Evolutionary conservation across 495 filamentous ascomycete genomes (phyloP).

Genomic region (Penicillium atrosanguineum): DNA sequence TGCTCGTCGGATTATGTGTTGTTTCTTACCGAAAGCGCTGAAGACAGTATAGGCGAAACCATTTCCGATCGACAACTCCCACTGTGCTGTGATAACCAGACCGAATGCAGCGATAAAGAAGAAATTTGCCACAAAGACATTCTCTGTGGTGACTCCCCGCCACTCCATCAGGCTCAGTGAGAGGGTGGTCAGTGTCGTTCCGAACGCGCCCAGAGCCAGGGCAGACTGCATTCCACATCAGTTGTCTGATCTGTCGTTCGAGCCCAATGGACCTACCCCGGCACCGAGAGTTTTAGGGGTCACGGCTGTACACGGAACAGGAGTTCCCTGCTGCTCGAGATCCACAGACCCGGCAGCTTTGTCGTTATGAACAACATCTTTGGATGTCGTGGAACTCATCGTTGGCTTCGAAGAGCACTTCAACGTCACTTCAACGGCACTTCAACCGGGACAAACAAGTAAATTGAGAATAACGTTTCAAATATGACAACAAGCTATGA

Average conservation of each 20-base stretch:
- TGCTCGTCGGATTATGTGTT: not conserved
- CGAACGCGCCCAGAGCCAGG: constrained; percentile 49
- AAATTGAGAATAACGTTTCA: not conserved
- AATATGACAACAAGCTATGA: not conserved
- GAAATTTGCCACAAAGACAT: constrained; percentile 51
- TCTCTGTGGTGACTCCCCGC: constrained; percentile 42
- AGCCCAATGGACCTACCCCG: constrained; percentile 19
- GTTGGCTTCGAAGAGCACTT: not conserved
- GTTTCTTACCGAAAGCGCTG: constrained; percentile 38
- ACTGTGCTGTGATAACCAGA: constrained; percentile 50
- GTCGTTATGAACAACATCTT: constrained; percentile 6
- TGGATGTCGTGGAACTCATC: constrained; percentile 9
- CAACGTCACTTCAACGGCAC: not conserved
- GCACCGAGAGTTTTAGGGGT: constrained; percentile 21
- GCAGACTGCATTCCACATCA: constrained; percentile 33
- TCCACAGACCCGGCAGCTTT: constrained; percentile 12
- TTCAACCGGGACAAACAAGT: too few relatives aligned
- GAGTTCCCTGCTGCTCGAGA: constrained; percentile 16
- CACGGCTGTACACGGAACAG: not conserved
- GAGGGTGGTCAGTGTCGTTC: constrained; percentile 49
- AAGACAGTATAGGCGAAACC: constrained; percentile 52
- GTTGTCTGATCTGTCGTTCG: not conserved
- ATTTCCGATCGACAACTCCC: constrained; percentile 49
- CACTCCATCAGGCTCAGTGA: constrained; percentile 50
- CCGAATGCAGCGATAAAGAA: constrained; percentile 49